Evolutionary conservation across 257 asterid genomes (phyloP).

Genomic region (Datura wrightii): DNA sequence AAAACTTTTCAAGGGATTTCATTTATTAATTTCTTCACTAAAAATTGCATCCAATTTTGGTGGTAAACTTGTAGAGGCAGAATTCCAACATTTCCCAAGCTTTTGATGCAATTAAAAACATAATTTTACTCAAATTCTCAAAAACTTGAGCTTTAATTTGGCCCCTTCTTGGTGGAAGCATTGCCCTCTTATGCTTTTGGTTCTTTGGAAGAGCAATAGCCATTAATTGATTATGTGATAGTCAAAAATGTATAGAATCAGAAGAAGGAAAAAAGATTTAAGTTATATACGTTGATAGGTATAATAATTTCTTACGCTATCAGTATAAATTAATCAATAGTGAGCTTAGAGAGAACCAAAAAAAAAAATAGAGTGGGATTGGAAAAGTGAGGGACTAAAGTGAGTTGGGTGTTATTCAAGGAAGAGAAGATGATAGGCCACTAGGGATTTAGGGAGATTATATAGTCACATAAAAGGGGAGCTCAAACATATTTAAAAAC

Average conservation of each 20-base stretch:
- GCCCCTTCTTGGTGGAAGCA: slow-evolving; percentile 27
- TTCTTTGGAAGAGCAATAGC: slow-evolving; percentile 16
- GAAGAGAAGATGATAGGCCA: background rate
- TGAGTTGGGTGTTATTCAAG: background rate
- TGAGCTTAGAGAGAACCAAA: background rate
- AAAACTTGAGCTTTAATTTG: background rate
- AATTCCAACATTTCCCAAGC: slow-evolving; percentile 1
- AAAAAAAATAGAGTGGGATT: background rate
- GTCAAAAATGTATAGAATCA: background rate
- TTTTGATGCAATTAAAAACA: background rate
- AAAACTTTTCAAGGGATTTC: too few species aligned
- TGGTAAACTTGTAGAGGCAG: background rate
- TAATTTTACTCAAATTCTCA: background rate
- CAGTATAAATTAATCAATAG: background rate
- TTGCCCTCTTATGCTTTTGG: background rate
- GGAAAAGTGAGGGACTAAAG: background rate
- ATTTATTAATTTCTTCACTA: too few species aligned
- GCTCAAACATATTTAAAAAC: background rate
- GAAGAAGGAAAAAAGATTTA: background rate
- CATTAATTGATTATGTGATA: background rate
- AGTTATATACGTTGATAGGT: background rate
- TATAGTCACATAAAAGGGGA: background rate
- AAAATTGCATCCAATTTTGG: too few species aligned
- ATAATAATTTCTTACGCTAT: background rate
- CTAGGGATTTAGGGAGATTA: background rate